Evolutionary conservation across 108 stramenopile genomes (phyloP).

Genomic region (Skeletonema grethae): DNA sequence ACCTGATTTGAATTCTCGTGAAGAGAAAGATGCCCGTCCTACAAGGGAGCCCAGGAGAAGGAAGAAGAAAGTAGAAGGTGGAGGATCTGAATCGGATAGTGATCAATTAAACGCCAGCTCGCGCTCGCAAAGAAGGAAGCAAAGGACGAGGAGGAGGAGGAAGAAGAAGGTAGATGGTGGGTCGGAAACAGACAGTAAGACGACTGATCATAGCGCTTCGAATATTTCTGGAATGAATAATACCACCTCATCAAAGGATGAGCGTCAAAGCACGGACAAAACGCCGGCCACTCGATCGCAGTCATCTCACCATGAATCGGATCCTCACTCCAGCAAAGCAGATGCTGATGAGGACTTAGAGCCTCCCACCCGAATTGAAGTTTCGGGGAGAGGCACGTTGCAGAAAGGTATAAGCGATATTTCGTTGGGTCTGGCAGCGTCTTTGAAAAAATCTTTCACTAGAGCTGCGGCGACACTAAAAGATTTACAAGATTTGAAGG

Average conservation of each 20-base stretch:
- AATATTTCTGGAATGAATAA: too few species aligned
- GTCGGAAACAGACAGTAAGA: background rate
- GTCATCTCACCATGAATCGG: background rate
- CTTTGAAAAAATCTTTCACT: background rate
- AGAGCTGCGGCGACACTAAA: background rate
- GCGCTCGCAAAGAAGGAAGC: background rate
- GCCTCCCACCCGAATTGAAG: background rate
- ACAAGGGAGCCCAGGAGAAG: background rate
- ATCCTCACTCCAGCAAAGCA: background rate
- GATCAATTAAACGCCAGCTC: background rate
- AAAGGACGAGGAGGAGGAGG: background rate
- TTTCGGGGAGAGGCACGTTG: background rate
- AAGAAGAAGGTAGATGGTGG: background rate
- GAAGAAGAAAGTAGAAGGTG: background rate
- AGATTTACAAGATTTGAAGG: background rate
- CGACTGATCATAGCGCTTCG: background rate
- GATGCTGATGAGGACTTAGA: background rate
- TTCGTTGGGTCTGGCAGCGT: background rate
- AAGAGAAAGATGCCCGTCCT: background rate
- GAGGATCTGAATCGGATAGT: background rate
- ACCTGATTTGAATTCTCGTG: background rate
- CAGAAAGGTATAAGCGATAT: slow-evolving; percentile 2
- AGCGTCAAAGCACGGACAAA: background rate
- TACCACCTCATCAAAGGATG: background rate
- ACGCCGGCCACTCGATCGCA: background rate